Base-by-base conservation (phyloP, 345 rosid genomes). In the Clausena lansium region DNA sequence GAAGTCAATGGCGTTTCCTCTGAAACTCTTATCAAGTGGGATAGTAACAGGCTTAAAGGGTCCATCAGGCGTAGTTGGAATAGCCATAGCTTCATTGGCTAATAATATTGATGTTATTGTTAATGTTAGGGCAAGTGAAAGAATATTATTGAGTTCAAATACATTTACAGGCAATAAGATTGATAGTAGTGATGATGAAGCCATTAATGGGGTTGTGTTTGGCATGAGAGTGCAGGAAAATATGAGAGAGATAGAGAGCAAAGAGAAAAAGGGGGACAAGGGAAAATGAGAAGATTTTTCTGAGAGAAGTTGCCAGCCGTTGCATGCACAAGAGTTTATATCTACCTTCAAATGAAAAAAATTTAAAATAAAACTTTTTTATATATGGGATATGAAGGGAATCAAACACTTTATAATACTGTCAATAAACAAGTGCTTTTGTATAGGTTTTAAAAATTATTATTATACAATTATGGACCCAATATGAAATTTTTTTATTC, bases 1-100 rank as follows among this genome's bases (percentile, higher is more conserved):
- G 97, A 95, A 88, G 83, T 95, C 99, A 14, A 90, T 57, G 66
- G 91, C 91, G 77, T 82, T 28, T 24, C 95, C 94, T 7, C 91
- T 76, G 79, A 92, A 89, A 81, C 79, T 85, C 70, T 74, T 74
- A 82, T 93, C 91, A 6, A 92, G 85, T 63, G 92, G 92, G 25
- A 84, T 85, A 2, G 97, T 93, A 41, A 80, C 87, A 0, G 99
- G 97, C 80, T 82, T 80, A 84, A 89, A 94, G 57, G 98, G 98
- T 64, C 97, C 98, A 2, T 92, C 91, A 7, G 87, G 86, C 0
- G 99, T 90, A 3, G 91, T 85, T 19, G 90, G 84, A 65, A 87
- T 81, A 20, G 0, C 2, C 24, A 8, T 19, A 28, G 22, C 50
- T 24, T 74, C 76, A 41, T 79, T 85, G 69, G 57, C 52, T 9